These are phyloP conservation scores for Rostrohypoxylon terebratum DNA, from an alignment of 495 filamentous ascomycete species.

Conservation along the genomic window DNA sequence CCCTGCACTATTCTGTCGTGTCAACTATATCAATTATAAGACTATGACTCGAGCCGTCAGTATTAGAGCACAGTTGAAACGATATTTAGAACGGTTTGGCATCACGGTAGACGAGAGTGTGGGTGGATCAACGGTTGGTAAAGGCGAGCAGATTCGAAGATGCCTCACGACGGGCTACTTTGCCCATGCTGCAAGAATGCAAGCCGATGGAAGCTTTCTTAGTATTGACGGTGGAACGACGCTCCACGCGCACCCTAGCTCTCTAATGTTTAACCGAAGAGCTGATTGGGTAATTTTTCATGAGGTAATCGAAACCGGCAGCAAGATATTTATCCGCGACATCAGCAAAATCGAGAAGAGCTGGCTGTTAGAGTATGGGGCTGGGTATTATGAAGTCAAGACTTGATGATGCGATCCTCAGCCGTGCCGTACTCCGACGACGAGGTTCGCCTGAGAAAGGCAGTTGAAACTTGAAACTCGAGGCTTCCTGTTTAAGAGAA, in stretches of 20 bases:
- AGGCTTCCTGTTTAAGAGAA: conserved; percentile 34
- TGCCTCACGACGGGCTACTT: conserved; percentile 95
- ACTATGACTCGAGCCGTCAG: conserved; percentile 84
- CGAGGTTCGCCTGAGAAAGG: conserved; percentile 14
- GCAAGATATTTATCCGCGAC: conserved; percentile 92
- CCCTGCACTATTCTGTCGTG: conserved; percentile 84
- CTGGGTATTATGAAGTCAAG: conserved; percentile 79
- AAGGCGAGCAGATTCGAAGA: conserved; percentile 78
- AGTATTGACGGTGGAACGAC: conserved; percentile 78
- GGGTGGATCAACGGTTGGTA: conserved; percentile 50
- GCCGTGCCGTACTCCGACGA: conserved; percentile 15
- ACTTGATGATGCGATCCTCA: conserved; percentile 19
- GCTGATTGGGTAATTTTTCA: conserved; percentile 98
- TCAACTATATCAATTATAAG: conserved; percentile 88
- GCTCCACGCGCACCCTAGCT: conserved; percentile 91
- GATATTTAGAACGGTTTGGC: conserved; percentile 88
- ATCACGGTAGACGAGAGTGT: conserved; percentile 73
- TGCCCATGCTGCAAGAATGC: conserved; percentile 95
- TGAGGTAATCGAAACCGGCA: conserved; percentile 91
- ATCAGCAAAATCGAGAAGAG: conserved; percentile 89
- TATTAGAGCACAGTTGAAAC: conserved; percentile 85
- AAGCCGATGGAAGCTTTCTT: conserved; percentile 90
- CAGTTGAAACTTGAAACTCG: neutral
- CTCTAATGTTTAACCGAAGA: conserved; percentile 97
- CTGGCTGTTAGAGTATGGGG: conserved; percentile 91